Evolutionary conservation across 1,284 basidiomycete genomes (phyloP).

Genomic region (Taiwanofungus camphoratus): DNA sequence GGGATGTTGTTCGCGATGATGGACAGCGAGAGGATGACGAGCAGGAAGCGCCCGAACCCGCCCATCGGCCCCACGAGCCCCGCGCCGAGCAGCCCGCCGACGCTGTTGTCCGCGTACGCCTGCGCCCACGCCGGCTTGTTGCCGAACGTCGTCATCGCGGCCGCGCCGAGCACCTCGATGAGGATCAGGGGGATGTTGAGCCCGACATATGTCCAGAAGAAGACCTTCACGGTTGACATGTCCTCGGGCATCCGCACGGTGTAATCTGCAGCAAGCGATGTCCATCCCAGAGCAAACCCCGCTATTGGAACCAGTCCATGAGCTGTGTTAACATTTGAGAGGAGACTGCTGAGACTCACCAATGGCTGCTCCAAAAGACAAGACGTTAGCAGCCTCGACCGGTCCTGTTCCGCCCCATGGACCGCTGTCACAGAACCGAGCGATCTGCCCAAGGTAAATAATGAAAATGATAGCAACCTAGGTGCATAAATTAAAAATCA

Average conservation of each 20-base stretch:
- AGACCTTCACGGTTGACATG: constrained; percentile 26
- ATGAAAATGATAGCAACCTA: constrained; percentile 23
- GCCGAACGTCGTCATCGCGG: constrained; percentile 25
- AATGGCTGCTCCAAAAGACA: constrained; percentile 23
- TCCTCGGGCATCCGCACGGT: constrained; percentile 30
- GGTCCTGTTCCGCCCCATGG: constrained; percentile 17
- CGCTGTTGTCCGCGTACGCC: constrained; percentile 18
- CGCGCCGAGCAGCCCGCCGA: constrained; percentile 26
- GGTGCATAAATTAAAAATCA: too few species aligned
- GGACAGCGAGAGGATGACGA: constrained; percentile 27
- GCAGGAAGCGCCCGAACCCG: constrained; percentile 26
- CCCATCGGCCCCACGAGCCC: constrained; percentile 21
- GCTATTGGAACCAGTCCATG: constrained; percentile 4
- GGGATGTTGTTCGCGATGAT: constrained; percentile 31
- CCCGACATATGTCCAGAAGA: constrained; percentile 30
- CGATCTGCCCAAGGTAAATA: constrained; percentile 27
- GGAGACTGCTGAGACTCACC: neutral
- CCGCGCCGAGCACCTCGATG: constrained; percentile 11
- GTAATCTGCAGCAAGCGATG: constrained; percentile 25
- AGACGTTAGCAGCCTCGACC: constrained; percentile 23
- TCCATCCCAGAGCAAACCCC: constrained; percentile 27
- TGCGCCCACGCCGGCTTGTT: constrained; percentile 21
- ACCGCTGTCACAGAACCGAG: constrained; percentile 21
- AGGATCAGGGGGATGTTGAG: constrained; percentile 23
- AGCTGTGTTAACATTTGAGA: too few species aligned